phyloP scores from a whole-genome alignment of 2,329 filamentous ascomycete species.

The Colletotrichum plurivorum region DNA sequence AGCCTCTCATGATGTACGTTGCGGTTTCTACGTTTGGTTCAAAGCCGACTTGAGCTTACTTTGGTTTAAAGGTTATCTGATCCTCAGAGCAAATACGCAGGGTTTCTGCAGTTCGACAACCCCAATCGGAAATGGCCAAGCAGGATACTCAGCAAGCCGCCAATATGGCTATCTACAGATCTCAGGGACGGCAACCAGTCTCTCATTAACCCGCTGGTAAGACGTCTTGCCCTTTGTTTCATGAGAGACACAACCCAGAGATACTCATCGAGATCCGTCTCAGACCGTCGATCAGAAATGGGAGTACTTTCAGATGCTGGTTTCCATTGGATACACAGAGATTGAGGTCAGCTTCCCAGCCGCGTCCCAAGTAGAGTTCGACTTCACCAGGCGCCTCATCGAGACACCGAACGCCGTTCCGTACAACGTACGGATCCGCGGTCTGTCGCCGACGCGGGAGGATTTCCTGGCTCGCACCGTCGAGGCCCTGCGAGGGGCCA shows the following conservation, averaged over 20 bases:
- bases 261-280: neutral
- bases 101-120: constrained; percentile 15
- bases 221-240: neutral
- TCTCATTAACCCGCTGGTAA: constrained; percentile 17
- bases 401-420: constrained; percentile 11
- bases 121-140: constrained; percentile 17
- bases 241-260: neutral
- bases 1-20: neutral
- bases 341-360: constrained; percentile 25
- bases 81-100: constrained; percentile 23
- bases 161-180: constrained; percentile 18
- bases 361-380: constrained; percentile 17
- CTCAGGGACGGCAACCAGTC: constrained; percentile 21
- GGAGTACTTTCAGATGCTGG: constrained; percentile 30
- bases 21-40: neutral
- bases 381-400: constrained; percentile 20
- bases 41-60: neutral
- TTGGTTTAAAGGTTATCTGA: constrained; percentile 3
- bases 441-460: constrained; percentile 18
- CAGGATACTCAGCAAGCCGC: neutral
- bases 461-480: constrained; percentile 27
- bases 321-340: constrained; percentile 22
- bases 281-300: constrained; percentile 25
- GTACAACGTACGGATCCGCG: constrained; percentile 14
- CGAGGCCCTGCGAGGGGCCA: constrained; percentile 12